Conservation (phyloP, 116 monocot species). For the Phalaenopsis hybrid region DNA sequence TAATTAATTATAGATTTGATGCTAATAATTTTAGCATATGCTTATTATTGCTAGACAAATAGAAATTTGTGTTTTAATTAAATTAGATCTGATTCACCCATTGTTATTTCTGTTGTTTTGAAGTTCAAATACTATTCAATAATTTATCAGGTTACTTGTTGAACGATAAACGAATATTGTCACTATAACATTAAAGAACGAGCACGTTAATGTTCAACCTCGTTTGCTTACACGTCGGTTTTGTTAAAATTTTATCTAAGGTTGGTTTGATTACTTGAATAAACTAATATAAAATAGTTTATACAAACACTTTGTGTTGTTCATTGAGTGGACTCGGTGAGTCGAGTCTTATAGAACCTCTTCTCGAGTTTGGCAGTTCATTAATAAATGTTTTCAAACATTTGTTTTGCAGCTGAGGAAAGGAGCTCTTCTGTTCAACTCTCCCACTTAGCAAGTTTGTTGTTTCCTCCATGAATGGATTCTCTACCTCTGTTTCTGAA, state of each 20-base stretch:
- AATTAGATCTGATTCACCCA: too few relatives aligned
- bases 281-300: background rate
- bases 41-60: too few relatives aligned
- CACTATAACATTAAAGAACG: too few relatives aligned
- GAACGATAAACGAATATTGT: too few relatives aligned
- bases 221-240: background rate
- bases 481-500: background rate
- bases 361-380: background rate
- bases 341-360: background rate
- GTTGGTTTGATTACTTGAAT: background rate
- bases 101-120: too few relatives aligned
- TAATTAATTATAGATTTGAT: too few relatives aligned
- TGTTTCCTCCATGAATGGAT: background rate
- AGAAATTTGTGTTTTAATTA: too few relatives aligned
- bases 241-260: background rate
- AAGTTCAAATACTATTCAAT: too few relatives aligned
- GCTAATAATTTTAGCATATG: too few relatives aligned
- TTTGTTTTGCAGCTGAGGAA: constrained; percentile 6
- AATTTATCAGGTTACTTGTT: too few relatives aligned
- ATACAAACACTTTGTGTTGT: background rate
- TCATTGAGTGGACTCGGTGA: background rate
- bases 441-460: background rate
- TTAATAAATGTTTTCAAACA: background rate
- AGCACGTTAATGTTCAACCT: too few relatives aligned
- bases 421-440: background rate